These are phyloP conservation scores for Areca catechu DNA, from an alignment of 176 grass and related monocot genomes.

Conservation along the genomic window DNA sequence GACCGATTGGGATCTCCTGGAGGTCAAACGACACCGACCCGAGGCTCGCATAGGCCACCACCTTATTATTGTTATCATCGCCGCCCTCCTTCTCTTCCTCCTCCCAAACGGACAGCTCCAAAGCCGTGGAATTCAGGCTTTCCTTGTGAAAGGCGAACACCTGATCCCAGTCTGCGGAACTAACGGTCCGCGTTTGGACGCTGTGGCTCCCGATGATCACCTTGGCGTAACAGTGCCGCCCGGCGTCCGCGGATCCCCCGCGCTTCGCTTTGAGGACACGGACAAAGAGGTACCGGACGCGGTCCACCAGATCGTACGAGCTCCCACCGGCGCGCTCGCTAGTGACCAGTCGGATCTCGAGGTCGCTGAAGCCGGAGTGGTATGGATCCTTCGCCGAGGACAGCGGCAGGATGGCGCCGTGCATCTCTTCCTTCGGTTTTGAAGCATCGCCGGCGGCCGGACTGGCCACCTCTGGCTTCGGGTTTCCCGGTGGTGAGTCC, in stretches of 20 bases:
- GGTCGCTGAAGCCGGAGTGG: conserved; percentile 38
- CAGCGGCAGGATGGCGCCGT: conserved; percentile 22
- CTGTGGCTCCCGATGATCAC: conserved; percentile 64
- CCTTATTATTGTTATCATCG: conserved; percentile 31
- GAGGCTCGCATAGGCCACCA: conserved; percentile 32
- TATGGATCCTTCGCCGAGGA: conserved; percentile 54
- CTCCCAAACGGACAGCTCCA: conserved; percentile 74
- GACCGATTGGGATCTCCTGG: conserved; percentile 69
- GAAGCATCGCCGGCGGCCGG: conserved; percentile 23
- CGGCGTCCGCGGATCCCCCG: conserved; percentile 14
- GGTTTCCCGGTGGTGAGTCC: conserved; percentile 16
- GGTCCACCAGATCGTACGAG: conserved; percentile 76
- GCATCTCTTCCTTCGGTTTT: conserved; percentile 32
- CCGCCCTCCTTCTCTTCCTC: conserved; percentile 32
- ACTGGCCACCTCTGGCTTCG: conserved; percentile 9
- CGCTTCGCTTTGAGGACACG: conserved; percentile 88
- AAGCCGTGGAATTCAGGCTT: conserved; percentile 58
- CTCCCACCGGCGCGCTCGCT: conserved; percentile 38
- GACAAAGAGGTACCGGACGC: conserved; percentile 81
- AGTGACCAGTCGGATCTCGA: conserved; percentile 54
- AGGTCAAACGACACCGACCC: conserved; percentile 77
- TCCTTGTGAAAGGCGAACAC: conserved; percentile 96
- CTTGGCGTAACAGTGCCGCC: conserved; percentile 43
- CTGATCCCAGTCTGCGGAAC: conserved; percentile 70
- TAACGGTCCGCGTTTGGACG: conserved; percentile 49